Conservation (phyloP, 306 rosid species). For the Dalbergia cochinchinensis region DNA sequence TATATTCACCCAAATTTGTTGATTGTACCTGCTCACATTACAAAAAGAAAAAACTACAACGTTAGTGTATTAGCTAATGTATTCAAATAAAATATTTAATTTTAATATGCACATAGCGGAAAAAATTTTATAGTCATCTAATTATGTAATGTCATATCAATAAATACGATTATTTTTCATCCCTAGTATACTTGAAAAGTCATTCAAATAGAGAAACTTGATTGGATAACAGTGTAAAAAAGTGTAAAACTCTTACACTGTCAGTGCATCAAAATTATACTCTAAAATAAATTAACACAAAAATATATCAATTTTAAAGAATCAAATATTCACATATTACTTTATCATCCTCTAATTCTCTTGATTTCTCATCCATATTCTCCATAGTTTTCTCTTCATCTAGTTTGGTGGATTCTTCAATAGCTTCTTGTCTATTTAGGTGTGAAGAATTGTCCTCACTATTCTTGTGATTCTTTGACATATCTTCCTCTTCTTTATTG, state of each 20-base stretch:
- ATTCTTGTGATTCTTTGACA: conserved; percentile 29
- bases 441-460: conserved; percentile 36
- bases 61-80: not conserved
- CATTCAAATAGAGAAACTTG: no score
- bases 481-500: conserved; percentile 32
- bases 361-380: conserved; percentile 30
- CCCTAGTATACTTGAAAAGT: no score
- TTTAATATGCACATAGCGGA: no score
- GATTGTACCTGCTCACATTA: conserved; percentile 31
- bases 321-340: conserved; percentile 22
- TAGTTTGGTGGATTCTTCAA: conserved; percentile 7
- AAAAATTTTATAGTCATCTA: no score
- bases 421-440: conserved; percentile 15
- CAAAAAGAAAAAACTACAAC: not conserved
- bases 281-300: not conserved
- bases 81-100: no score
- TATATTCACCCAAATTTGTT: conserved; percentile 1
- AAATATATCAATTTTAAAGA: not conserved
- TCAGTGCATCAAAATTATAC: no score
- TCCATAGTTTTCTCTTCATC: conserved; percentile 16
- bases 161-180: no score
- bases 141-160: no score
- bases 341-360: conserved; percentile 30
- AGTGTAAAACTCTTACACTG: no score
- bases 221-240: no score